These are phyloP conservation scores for Microcyclospora pomicola DNA, from an alignment of 2,329 filamentous ascomycete species.

Conservation along the genomic window DNA sequence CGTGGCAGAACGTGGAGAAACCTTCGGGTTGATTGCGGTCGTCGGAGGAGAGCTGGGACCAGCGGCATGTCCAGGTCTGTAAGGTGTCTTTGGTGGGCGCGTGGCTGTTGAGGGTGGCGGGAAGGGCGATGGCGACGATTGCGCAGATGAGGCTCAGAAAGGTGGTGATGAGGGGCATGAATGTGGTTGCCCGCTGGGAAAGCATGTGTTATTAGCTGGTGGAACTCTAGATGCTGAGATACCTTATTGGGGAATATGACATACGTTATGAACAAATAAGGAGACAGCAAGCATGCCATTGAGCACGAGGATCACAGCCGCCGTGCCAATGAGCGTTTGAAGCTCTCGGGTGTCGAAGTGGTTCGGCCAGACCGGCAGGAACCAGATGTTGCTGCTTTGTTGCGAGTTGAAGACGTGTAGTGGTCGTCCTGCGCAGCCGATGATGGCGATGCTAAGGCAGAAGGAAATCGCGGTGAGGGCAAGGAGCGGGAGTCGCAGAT, in stretches of 20 bases:
- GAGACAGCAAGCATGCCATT: slow-evolving; percentile 24
- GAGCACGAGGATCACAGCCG: slow-evolving; percentile 25
- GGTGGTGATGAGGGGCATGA: slow-evolving; percentile 24
- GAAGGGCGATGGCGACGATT: slow-evolving; percentile 28
- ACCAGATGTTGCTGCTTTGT: slow-evolving; percentile 32
- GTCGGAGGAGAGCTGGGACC: slow-evolving; percentile 8
- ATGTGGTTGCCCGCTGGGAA: slow-evolving; percentile 22
- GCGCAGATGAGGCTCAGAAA: slow-evolving; percentile 26
- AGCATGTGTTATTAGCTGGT: background rate
- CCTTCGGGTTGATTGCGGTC: slow-evolving; percentile 18
- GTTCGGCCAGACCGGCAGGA: slow-evolving; percentile 34
- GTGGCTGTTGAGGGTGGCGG: slow-evolving; percentile 17
- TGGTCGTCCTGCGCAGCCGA: slow-evolving; percentile 30
- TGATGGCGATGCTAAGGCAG: slow-evolving; percentile 27
- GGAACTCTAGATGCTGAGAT: too few relatives aligned
- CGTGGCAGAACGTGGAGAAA: slow-evolving; percentile 27
- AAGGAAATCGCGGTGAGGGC: slow-evolving; percentile 18
- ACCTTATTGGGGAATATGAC: background rate
- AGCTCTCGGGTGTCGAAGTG: slow-evolving; percentile 34
- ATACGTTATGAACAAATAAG: slow-evolving; percentile 21
- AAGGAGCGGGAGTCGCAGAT: slow-evolving; percentile 13
- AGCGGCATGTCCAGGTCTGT: slow-evolving; percentile 26
- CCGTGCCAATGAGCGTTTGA: slow-evolving; percentile 27
- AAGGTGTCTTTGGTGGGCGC: slow-evolving; percentile 19
- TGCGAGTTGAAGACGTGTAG: slow-evolving; percentile 31